Evolutionary conservation across 257 asterid genomes (phyloP).

Genomic region (Petunia secreta): DNA sequence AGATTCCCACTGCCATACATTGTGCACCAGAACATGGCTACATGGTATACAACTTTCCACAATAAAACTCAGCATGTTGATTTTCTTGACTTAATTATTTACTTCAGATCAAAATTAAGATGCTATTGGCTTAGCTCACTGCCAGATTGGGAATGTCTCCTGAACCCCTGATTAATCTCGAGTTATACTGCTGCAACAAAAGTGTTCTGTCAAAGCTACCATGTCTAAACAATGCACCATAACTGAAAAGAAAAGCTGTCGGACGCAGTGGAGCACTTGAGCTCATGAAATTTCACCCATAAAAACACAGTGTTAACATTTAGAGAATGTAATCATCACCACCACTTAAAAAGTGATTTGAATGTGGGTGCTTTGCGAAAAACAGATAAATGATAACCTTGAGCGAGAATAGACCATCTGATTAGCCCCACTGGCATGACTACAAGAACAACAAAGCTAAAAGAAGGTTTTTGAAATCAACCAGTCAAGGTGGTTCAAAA

Average conservation of each 20-base stretch:
- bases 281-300: neutral
- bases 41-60: neutral
- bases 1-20: neutral
- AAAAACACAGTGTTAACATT: neutral
- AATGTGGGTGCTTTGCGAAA: neutral
- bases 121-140: neutral
- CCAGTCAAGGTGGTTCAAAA: conserved; percentile 15
- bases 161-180: neutral
- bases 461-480: neutral
- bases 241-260: neutral
- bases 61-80: no score
- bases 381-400: neutral
- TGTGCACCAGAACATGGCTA: neutral
- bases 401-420: neutral
- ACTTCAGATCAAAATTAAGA: neutral
- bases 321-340: neutral
- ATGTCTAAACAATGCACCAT: neutral
- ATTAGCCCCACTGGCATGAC: neutral
- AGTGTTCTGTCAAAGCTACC: neutral
- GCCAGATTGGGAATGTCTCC: neutral
- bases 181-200: neutral
- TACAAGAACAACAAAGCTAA: neutral
- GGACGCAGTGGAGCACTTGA: neutral
- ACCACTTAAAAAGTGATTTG: neutral
- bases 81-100: neutral